These are phyloP conservation scores for Salix viminalis DNA, from an alignment of 345 rosid genomes.

Conservation along the genomic window DNA sequence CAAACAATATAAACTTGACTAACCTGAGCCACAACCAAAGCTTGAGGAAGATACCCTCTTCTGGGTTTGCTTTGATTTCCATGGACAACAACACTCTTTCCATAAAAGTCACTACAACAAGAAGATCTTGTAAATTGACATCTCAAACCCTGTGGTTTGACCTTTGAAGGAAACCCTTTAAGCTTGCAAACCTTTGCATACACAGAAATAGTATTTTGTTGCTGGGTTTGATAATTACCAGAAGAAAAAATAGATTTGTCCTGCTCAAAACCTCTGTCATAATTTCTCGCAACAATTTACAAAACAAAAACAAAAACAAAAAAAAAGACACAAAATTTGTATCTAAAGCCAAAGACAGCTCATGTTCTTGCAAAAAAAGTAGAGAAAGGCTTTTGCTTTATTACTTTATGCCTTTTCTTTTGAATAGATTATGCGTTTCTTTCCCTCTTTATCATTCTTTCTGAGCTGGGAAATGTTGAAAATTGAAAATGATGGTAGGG, in stretches of 20 bases:
- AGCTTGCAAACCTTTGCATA: constrained; percentile 30
- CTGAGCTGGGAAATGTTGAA: not conserved
- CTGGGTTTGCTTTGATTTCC: constrained; percentile 26
- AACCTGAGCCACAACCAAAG: constrained; percentile 58
- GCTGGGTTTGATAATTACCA: constrained; percentile 24
- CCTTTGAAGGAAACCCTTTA: constrained; percentile 34
- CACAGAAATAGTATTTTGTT: constrained; percentile 12
- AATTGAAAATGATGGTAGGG: not conserved
- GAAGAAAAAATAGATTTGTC: constrained; percentile 31
- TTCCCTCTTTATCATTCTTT: not conserved
- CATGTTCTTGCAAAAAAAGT: not conserved
- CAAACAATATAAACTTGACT: not conserved
- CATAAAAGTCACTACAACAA: constrained; percentile 32
- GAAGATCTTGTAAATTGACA: constrained; percentile 1
- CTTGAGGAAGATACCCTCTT: constrained; percentile 21
- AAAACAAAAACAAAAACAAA: too few species aligned
- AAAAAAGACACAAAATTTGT: not conserved
- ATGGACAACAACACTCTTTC: constrained; percentile 35
- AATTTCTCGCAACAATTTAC: not conserved
- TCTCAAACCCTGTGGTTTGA: constrained; percentile 34
- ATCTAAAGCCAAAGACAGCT: not conserved
- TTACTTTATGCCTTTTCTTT: not conserved
- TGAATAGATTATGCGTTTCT: not conserved
- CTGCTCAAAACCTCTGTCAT: constrained; percentile 56
- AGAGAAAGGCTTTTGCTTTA: not conserved